Evolutionary conservation across 164 flowering plant species (phyloP).

Genomic region (Nymphaea thermarum): DNA sequence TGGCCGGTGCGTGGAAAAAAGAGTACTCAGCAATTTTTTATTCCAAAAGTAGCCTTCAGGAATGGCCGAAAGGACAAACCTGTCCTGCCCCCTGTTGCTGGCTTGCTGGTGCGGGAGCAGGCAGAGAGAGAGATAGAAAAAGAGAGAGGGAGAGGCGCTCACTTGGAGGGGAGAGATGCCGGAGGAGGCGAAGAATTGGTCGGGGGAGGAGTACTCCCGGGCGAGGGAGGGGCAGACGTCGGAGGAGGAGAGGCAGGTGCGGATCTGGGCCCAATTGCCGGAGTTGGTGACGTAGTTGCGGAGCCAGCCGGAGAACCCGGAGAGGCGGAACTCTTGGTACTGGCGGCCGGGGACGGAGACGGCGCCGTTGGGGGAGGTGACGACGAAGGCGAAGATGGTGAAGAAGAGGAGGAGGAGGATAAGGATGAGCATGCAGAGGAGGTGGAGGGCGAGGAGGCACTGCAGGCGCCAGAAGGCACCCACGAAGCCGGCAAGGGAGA

Average conservation of each 20-base stretch:
- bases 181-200: slow-evolving; percentile 39
- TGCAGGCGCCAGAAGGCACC: slow-evolving; percentile 76
- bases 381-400: slow-evolving; percentile 65
- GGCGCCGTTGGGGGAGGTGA: slow-evolving; percentile 54
- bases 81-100: neutral
- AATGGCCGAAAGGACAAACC: too few species aligned
- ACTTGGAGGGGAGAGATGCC: slow-evolving; percentile 80
- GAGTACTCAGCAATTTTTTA: neutral
- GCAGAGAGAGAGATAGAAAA: neutral
- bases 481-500: slow-evolving; percentile 68
- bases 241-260: slow-evolving; percentile 43
- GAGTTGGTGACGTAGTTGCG: slow-evolving; percentile 32
- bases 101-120: neutral
- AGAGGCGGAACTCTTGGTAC: slow-evolving; percentile 57
- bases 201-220: slow-evolving; percentile 35
- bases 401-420: slow-evolving; percentile 45
- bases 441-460: slow-evolving; percentile 54
- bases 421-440: slow-evolving; percentile 67
- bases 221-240: slow-evolving; percentile 39
- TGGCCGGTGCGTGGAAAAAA: too few species aligned
- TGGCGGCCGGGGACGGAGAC: slow-evolving; percentile 42
- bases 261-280: slow-evolving; percentile 54
- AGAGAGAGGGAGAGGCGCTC: slow-evolving; percentile 1
- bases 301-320: slow-evolving; percentile 66
- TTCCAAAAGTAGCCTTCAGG: neutral